These are phyloP conservation scores for Cladorrhinum samala DNA, from an alignment of 495 filamentous ascomycete genomes.

Conservation along the genomic window DNA sequence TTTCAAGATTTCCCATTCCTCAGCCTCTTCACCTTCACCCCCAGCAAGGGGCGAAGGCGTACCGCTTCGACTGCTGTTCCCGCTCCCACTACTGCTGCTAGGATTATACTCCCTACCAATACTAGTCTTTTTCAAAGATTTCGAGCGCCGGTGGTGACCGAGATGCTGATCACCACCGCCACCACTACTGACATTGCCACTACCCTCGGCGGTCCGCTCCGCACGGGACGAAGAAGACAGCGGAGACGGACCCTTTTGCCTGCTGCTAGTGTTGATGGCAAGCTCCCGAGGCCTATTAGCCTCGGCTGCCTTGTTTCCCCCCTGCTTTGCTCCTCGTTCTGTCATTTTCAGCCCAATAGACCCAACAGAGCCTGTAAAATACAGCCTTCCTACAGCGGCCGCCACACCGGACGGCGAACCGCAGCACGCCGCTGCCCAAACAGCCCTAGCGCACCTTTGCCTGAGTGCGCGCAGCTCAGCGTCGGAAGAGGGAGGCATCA, in stretches of 20 bases:
- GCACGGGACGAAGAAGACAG: too few species aligned
- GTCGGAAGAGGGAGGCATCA: conserved; percentile 41
- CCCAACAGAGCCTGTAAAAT: conserved; percentile 36
- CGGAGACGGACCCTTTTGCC: conserved; percentile 2
- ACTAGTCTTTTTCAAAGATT: not conserved
- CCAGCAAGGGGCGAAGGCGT: not conserved
- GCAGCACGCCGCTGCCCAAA: conserved; percentile 41
- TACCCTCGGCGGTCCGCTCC: not conserved
- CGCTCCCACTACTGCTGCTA: not conserved
- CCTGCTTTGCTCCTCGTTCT: not conserved
- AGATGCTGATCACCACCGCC: not conserved
- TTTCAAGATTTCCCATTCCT: conserved; percentile 32
- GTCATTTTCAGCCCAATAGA: too few species aligned
- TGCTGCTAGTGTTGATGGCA: conserved; percentile 2
- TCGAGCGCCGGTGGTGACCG: not conserved
- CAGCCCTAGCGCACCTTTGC: conserved; percentile 46
- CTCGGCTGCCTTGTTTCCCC: not conserved
- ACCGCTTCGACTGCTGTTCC: not conserved
- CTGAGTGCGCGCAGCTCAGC: conserved; percentile 43
- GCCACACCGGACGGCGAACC: too few species aligned
- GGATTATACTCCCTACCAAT: conserved; percentile 1
- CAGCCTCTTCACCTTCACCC: conserved; percentile 24
- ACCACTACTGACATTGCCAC: not conserved
- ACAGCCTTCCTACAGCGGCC: conserved; percentile 39
- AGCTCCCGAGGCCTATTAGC: too few species aligned